phyloP scores from a whole-genome alignment of 352 stramenopile species.

The Thalassiosira exigua region DNA sequence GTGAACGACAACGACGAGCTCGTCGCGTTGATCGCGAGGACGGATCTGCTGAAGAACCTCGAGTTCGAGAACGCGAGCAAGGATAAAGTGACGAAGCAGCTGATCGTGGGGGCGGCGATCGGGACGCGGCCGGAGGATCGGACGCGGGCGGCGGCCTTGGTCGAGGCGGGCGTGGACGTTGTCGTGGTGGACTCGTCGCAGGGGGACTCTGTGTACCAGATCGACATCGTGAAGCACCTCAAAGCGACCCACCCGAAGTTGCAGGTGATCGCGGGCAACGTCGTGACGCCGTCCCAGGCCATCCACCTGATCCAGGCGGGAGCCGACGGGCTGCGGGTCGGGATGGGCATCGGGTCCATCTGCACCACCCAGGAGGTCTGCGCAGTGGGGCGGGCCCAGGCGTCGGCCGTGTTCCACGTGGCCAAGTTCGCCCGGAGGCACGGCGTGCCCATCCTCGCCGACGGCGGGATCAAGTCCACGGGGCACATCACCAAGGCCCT shows the following conservation, averaged over 20 bases:
- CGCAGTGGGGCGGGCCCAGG: constrained; percentile 97
- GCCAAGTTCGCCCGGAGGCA: constrained; percentile 94
- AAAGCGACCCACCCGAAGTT: constrained; percentile 92
- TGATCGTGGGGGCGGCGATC: constrained; percentile 98
- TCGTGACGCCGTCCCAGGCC: constrained; percentile 97
- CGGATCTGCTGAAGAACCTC: constrained; percentile 97
- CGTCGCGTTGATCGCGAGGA: constrained; percentile 97
- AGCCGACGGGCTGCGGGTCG: constrained; percentile 98
- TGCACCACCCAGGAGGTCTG: constrained; percentile 99
- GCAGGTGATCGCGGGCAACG: constrained; percentile 99
- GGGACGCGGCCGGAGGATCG: constrained; percentile 96
- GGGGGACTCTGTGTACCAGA: constrained; percentile 96
- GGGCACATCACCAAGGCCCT: constrained; percentile 99
- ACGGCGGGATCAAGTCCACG: constrained; percentile 98
- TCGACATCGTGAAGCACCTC: constrained; percentile 94
- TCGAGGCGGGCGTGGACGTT: constrained; percentile 97
- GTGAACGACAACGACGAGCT: constrained; percentile 98
- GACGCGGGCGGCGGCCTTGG: constrained; percentile 89
- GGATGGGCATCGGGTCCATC: constrained; percentile 99
- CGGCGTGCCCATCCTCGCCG: constrained; percentile 97
- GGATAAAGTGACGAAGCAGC: constrained; percentile 96
- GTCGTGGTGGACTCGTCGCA: constrained; percentile 99
- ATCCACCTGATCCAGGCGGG: constrained; percentile 98
- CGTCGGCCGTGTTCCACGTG: constrained; percentile 98
- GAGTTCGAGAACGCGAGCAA: constrained; percentile 97